Evolutionary conservation across 169 alveolate genomes (phyloP), one percentile per base, ranked within the genome.

Genomic region (Plasmodium blacklocki): DNA sequence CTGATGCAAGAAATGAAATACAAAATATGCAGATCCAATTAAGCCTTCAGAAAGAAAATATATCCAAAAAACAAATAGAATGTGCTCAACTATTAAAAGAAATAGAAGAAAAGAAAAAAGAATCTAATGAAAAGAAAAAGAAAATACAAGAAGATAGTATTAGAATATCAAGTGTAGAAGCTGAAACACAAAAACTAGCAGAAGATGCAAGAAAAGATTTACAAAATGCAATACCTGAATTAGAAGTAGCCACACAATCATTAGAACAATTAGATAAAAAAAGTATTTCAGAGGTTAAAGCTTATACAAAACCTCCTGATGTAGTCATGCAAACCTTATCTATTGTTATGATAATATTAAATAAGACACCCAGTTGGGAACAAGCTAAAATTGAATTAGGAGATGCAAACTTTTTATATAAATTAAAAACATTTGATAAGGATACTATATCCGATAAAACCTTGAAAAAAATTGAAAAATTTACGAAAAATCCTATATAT

Each of bases 171-270:
- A 97, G 97, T 85, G 99, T 97, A 58, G 98, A 97, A 89, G 95
- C 83, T 85, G 98, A 97, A 74, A 96, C 98, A n/a, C 95, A 95
- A 92, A 94, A 95, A 50, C 92, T 98, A 59, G 98, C 98, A 19
- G 99, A 96, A 49, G 99, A 98, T 88, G 99, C 99, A 49, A 97
- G 98, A 56, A 94, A 96, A 11, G 99, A 98, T 83, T 96, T 98
- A 66, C 98, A 97, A 59, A 97, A 96, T 85, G 99, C 99, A 3
- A 96, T 97, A 94, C 99, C 99, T 9, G 98, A 98, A 8, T 93
- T 98, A 71, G 95, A 97, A 47, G 98, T 97, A 43, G 99, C 99
- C 3, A 96, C 97, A 74, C 98, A 97, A 50, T 98, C 99, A n/a
- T 96, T 98, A 45, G 98, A 97, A 73, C 97, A 96, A 74, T 94